Conservation (phyloP, 1,284 basidiomycete genomes). For the Trichosporon sp. region DNA sequence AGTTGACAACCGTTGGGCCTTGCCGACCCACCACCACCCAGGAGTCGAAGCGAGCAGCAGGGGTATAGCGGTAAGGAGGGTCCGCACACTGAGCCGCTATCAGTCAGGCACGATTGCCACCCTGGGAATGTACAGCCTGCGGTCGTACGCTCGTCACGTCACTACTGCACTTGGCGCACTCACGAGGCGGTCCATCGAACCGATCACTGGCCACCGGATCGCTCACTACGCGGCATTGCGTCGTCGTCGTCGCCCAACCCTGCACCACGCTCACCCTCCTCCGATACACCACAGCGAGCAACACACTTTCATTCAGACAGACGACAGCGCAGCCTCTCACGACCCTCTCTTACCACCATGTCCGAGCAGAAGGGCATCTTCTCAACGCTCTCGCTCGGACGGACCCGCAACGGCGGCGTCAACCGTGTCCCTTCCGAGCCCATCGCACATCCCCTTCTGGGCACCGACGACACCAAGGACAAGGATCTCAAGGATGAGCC, state of each 20-base stretch:
- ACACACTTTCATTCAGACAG: not conserved
- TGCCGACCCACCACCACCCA: not conserved
- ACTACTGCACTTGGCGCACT: too few species aligned
- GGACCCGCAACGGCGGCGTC: constrained; percentile 9
- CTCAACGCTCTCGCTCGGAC: constrained; percentile 33
- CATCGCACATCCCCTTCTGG: constrained; percentile 40
- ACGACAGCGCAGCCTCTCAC: not conserved
- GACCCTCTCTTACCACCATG: constrained; percentile 2
- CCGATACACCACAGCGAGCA: not conserved
- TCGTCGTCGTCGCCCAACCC: not conserved
- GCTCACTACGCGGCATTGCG: not conserved
- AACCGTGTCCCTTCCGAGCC: constrained; percentile 18
- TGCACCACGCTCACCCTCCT: not conserved
- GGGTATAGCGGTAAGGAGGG: not conserved
- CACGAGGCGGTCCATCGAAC: not conserved
- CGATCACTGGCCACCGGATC: too few species aligned
- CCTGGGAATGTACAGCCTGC: not conserved
- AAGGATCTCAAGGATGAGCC: not conserved
- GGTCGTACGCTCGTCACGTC: not conserved
- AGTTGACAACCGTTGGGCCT: not conserved
- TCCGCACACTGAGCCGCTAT: not conserved
- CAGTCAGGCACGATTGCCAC: not conserved
- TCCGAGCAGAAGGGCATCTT: constrained; percentile 28
- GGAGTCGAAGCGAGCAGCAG: too few species aligned
- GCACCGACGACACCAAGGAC: constrained; percentile 15